phyloP scores from a whole-genome alignment of 2,329 filamentous ascomycete species.

The Paraphoma sp. region DNA sequence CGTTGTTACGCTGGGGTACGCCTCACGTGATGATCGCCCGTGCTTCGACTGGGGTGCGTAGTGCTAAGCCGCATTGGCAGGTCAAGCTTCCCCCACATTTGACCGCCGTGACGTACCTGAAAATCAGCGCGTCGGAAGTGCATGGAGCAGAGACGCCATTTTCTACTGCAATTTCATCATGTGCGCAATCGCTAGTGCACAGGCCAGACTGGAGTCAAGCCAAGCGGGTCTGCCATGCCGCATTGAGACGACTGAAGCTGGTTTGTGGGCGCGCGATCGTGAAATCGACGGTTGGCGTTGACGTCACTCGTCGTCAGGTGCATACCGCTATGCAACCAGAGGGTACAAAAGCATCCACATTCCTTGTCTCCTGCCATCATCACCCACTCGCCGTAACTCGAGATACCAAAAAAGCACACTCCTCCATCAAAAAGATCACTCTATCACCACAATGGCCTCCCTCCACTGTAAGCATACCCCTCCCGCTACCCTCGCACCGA shows the following conservation, averaged over 20 bases:
- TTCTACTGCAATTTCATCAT: constrained; percentile 10
- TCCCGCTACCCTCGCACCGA: no score
- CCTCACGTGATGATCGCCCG: not conserved
- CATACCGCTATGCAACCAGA: constrained; percentile 21
- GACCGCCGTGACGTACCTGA: constrained; percentile 25
- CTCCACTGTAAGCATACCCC: constrained; percentile 63
- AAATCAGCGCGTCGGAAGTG: not conserved
- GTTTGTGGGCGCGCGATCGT: constrained; percentile 23
- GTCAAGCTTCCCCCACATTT: constrained; percentile 8
- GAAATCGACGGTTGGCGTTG: constrained; percentile 15
- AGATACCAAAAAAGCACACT: constrained; percentile 13
- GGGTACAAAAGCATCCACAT: constrained; percentile 43
- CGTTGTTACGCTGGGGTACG: no score
- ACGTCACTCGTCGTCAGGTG: constrained; percentile 43
- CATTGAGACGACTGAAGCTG: constrained; percentile 26
- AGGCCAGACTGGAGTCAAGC: constrained; percentile 23
- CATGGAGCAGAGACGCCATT: no score
- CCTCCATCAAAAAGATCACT: constrained; percentile 21
- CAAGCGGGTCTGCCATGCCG: constrained; percentile 15
- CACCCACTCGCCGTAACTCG: constrained; percentile 17
- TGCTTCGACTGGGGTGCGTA: not conserved
- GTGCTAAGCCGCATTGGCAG: not conserved
- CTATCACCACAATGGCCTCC: constrained; percentile 60
- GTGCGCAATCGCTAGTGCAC: constrained; percentile 9
- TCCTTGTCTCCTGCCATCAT: constrained; percentile 30